Conservation (phyloP, 208 protist species). For the Naegleria fowleri region DNA sequence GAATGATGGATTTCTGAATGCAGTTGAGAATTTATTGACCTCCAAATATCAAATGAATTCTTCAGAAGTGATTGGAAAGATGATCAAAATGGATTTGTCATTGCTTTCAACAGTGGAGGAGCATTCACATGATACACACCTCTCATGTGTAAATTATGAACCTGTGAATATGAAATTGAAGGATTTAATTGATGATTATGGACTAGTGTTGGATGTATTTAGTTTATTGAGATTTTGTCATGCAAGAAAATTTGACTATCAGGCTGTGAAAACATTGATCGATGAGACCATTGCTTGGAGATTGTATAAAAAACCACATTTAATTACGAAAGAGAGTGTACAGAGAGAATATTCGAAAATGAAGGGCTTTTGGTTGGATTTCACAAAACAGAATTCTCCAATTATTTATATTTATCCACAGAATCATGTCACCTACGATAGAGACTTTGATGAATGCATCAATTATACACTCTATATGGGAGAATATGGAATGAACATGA, state of each 20-base stretch:
- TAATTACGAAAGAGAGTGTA: background rate
- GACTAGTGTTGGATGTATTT: background rate
- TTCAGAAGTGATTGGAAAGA: no score
- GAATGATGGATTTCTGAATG: no score
- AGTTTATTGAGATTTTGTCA: background rate
- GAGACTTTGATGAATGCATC: background rate
- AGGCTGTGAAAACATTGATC: background rate
- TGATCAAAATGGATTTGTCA: no score
- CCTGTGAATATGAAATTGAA: no score
- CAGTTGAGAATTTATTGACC: no score
- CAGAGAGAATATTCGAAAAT: background rate
- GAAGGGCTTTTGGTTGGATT: background rate
- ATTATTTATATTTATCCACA: background rate
- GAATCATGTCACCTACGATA: background rate
- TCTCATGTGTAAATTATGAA: no score
- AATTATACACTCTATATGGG: background rate
- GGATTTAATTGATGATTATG: background rate
- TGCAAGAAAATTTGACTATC: background rate
- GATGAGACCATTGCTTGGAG: background rate
- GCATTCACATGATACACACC: no score
- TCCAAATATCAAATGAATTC: no score
- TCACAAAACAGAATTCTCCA: background rate
- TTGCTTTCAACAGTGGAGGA: no score
- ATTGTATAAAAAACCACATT: constrained; percentile 3
- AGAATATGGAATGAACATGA: background rate